Conservation (phyloP, 2,329 filamentous ascomycete species). For the Diaporthe helianthi region DNA sequence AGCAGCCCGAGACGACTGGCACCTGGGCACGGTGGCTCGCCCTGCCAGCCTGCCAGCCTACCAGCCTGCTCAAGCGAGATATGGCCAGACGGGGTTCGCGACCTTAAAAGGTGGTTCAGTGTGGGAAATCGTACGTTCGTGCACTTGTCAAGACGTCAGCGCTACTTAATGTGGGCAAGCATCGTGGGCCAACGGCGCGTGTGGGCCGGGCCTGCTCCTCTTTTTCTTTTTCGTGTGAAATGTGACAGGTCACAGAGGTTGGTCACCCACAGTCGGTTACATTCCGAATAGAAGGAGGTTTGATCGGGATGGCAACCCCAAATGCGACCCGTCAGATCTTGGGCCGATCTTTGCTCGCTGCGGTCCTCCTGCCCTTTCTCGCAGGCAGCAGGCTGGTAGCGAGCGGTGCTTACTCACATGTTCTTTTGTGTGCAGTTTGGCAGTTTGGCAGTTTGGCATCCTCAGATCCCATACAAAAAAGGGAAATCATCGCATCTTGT, state of each 20-base stretch:
- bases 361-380: slow-evolving; percentile 25
- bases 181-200: slow-evolving; percentile 27
- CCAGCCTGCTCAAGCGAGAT: slow-evolving; percentile 26
- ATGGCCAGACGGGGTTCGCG: slow-evolving; percentile 8
- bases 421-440: too few species aligned
- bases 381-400: background rate
- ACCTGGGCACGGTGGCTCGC: slow-evolving; percentile 7
- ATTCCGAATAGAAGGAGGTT: slow-evolving; percentile 30
- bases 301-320: slow-evolving; percentile 25
- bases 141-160: slow-evolving; percentile 30
- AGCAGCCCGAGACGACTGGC: slow-evolving; percentile 20
- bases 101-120: slow-evolving; percentile 22
- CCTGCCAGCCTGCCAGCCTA: too few species aligned
- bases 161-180: slow-evolving; percentile 27
- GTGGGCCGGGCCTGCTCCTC: slow-evolving; percentile 23
- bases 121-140: slow-evolving; percentile 28
- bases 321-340: slow-evolving; percentile 31
- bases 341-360: slow-evolving; percentile 32
- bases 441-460: background rate
- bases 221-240: slow-evolving; percentile 31
- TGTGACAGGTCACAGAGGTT: slow-evolving; percentile 33
- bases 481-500: slow-evolving; percentile 11
- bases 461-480: slow-evolving; percentile 20
- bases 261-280: slow-evolving; percentile 29
- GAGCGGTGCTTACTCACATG: slow-evolving; percentile 5